Evolutionary conservation across 176 grass and related monocot species (phyloP), one percentile per base, ranked within the genome.

Genomic region (Tuctoria greenei): DNA sequence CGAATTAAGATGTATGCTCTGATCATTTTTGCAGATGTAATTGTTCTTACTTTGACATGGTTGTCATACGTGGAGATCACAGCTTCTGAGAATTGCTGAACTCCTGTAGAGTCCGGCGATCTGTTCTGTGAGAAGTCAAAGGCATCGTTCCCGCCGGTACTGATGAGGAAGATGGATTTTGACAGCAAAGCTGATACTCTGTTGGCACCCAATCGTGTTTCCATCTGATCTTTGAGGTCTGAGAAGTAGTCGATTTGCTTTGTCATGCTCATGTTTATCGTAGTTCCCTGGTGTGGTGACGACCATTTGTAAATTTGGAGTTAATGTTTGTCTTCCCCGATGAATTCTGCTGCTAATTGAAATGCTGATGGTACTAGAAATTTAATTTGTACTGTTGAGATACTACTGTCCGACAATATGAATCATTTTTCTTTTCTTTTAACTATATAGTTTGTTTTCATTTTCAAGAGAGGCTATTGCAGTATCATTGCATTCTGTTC

Each of bases 161-260:
- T 92, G 57, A 96, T 71, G 45, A 96, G 64, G 61, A 92, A 96
- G 71, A 96, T 51, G 27, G 89, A 96, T 72, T 90, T 96, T 0
- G 84, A 92, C 15, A 96, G 59, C 26, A 86, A 66, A 3, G 23
- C 8, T 0, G 70, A 62, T 0, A 43, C 51, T 55, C 39, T 46
- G 1, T 27, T 35, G 9, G 78, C 10, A 25, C 70, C 37, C 69
- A 77, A 4, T 72, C 47, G 64, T 21, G 39, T 46, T 21, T 47
- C 11, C 51, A 92, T 90, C 69, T 89, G 67, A 13, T 77, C 73
- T 64, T 55, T 96, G 39, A 88, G 74, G 3, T 54, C 64, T 31
- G 82, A 83, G 80, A 96, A 92, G 70, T 92, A 85, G 55, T 72
- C 70, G 23, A 96, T 76, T 75, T 96, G 89, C 81, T 92, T 78